These are phyloP conservation scores for Ambrosia artemisiifolia DNA, from an alignment of 129 eudicot genomes.

Conservation along the genomic window DNA sequence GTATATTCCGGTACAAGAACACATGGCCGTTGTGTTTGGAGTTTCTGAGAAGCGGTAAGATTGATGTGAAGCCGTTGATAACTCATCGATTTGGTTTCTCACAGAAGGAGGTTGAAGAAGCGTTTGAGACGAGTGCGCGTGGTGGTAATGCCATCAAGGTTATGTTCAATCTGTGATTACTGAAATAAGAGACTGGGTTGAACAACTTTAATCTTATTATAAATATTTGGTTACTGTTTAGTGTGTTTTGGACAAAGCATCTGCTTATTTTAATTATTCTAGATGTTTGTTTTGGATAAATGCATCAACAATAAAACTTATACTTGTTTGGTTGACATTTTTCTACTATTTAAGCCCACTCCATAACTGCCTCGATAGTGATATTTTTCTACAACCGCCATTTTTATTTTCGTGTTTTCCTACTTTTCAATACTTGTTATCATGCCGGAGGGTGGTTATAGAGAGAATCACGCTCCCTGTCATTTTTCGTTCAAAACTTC, in stretches of 20 bases:
- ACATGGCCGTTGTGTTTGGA: constrained; percentile 75
- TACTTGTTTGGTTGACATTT: background rate
- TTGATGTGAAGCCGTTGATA: constrained; percentile 75
- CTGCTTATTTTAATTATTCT: constrained; percentile 4
- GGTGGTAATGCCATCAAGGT: constrained; percentile 78
- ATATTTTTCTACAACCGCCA: background rate
- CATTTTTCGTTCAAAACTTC: too few relatives aligned
- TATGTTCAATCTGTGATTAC: constrained; percentile 54
- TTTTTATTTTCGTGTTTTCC: too few relatives aligned
- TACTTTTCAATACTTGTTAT: too few relatives aligned
- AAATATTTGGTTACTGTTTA: background rate
- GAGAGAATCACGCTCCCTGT: too few relatives aligned
- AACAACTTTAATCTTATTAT: constrained; percentile 17
- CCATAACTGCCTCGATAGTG: too few relatives aligned
- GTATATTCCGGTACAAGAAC: constrained; percentile 70
- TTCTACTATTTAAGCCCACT: background rate
- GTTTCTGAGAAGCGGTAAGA: constrained; percentile 61
- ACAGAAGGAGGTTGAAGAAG: constrained; percentile 68
- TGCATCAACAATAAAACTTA: background rate
- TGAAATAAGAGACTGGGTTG: constrained; percentile 1
- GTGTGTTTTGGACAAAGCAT: constrained; percentile 9
- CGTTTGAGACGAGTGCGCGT: constrained; percentile 62
- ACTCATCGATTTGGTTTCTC: constrained; percentile 71
- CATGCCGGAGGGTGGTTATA: too few relatives aligned
- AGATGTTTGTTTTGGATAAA: background rate